phyloP scores from a whole-genome alignment of 2,329 filamentous ascomycete genomes.

The Fusarium sterilihyphosum region DNA sequence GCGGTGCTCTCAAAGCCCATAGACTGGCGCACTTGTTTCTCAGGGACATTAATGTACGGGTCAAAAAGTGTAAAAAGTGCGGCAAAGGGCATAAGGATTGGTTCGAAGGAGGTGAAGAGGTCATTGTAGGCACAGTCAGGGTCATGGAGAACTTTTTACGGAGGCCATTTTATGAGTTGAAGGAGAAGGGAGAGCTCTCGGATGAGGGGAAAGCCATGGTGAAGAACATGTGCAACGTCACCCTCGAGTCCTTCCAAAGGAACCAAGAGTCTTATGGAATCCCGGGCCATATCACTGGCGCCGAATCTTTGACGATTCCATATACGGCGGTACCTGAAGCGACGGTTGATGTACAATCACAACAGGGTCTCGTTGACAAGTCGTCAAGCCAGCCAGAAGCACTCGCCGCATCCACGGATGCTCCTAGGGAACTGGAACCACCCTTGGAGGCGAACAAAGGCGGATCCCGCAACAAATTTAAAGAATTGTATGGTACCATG shows the following conservation, averaged over 20 bases:
- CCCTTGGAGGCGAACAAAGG: neutral
- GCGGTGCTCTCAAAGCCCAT: conserved; percentile 11
- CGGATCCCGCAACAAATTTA: neutral
- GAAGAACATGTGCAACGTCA: conserved; percentile 8
- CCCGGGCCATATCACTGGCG: neutral
- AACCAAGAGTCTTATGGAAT: neutral
- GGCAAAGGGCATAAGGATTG: conserved; percentile 9
- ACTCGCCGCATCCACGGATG: no score
- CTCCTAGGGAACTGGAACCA: neutral
- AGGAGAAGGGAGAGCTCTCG: neutral
- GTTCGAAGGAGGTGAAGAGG: neutral
- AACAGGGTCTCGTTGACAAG: neutral
- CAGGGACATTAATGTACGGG: neutral
- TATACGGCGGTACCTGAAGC: neutral
- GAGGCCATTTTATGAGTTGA: conserved; percentile 7
- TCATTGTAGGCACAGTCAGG: neutral
- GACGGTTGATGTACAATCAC: neutral
- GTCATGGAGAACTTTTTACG: conserved; percentile 20
- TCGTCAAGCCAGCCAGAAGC: neutral
- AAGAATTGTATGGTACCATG: neutral
- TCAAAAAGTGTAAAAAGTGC: conserved; percentile 4
- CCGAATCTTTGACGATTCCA: neutral
- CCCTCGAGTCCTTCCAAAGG: neutral
- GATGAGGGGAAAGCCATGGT: neutral
- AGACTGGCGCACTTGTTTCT: conserved; percentile 3